Evolutionary conservation across 2,329 filamentous ascomycete genomes (phyloP), one percentile per base, ranked within the genome.

Genomic region (Penicillium sp.): DNA sequence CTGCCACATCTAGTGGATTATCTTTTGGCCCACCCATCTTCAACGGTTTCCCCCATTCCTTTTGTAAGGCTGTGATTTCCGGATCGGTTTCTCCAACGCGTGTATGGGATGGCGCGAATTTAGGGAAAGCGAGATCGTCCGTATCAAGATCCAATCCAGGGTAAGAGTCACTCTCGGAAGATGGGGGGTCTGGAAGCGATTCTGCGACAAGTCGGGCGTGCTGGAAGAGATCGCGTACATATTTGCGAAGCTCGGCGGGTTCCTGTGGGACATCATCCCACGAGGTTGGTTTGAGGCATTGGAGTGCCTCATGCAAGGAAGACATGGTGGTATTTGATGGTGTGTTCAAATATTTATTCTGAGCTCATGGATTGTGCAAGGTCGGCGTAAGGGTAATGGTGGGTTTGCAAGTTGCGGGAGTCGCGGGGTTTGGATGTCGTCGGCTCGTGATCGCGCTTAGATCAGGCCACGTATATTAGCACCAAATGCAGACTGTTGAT

Each of bases 31-130:
- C 84, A 51, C 90, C 74, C 45, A 71, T 56, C 41, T 71, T 73
- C 73, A 92, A 76, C 40, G 91, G 88, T 72, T 95, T 96, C 41
- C 84, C 83, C 92, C 93, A 97, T 73, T 90, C 84, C 67, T 89
- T 89, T 54, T 87, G 85, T n/a, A 96, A 75, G 18, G 81, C 75
- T 27, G 77, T 77, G 31, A 85, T 78, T n/a, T 83, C 74, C 8
- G 80, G 72, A 21, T 81, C 74, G 3, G 81, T 75, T 2, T 80
- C 75, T 34, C 73, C 71, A 46, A 77, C 72, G 48, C 82, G 78
- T 7, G 78, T 81, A 16, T 76, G 66, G 2, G 84, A 83, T 50
- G 79, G 69, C 40, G 78, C 77, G 48, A 86, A 74, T 57, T 85
- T 43, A 79, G 77, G 32, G 78, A 75, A 58, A 79, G 76, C 58